These are phyloP conservation scores for Tricholoma matsutake DNA, from an alignment of 768 basidiomycete species.

Conservation along the genomic window DNA sequence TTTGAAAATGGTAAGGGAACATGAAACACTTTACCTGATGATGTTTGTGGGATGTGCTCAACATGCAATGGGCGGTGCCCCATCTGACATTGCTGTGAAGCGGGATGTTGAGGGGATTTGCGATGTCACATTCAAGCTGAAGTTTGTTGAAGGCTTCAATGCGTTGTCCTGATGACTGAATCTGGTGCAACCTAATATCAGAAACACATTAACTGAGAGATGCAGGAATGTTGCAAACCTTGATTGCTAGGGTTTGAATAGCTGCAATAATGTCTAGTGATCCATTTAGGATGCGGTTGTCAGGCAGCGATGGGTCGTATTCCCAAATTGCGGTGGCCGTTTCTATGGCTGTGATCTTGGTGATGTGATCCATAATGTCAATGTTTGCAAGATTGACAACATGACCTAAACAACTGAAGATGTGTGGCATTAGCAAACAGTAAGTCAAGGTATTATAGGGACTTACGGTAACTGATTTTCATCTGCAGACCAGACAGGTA, in stretches of 20 bases:
- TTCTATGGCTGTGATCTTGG: not conserved
- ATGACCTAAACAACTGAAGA: not conserved
- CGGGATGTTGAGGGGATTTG: not conserved
- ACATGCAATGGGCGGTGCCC: not conserved
- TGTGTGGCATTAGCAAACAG: not conserved
- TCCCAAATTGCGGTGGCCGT: not conserved
- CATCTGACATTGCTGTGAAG: no score
- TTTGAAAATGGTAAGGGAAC: not conserved
- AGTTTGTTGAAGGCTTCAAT: not conserved
- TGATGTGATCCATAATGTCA: not conserved
- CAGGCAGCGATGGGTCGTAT: not conserved
- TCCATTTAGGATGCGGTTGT: not conserved
- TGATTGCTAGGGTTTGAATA: not conserved
- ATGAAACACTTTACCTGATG: not conserved
- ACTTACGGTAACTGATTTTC: conserved; percentile 6
- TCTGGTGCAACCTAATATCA: conserved; percentile 8
- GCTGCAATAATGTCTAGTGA: not conserved
- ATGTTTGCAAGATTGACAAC: no score
- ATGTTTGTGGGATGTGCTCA: not conserved
- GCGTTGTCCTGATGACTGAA: conserved; percentile 1
- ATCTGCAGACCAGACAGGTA: conserved; percentile 10
- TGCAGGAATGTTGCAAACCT: conserved; percentile 4
- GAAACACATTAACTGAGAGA: not conserved
- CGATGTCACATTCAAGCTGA: conserved; percentile 7
- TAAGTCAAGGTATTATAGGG: not conserved